These are phyloP conservation scores for Paraphoma chrysanthemicola DNA, from an alignment of 2,329 filamentous ascomycete genomes.

Conservation along the genomic window DNA sequence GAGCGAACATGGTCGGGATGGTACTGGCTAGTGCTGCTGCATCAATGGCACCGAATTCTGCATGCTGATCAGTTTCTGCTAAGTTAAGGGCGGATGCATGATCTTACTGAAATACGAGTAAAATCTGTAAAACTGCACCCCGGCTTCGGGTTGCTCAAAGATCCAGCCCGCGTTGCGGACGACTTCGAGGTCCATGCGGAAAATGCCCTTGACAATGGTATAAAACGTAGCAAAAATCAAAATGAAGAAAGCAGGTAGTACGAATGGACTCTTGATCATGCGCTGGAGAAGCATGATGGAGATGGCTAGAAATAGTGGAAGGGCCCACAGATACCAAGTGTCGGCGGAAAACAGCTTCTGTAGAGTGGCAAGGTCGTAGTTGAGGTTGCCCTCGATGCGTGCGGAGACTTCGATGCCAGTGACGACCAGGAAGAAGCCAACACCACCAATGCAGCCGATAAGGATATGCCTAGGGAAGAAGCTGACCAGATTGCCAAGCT, in stretches of 20 bases:
- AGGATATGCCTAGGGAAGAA: conserved; percentile 97
- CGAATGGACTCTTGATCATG: conserved; percentile 79
- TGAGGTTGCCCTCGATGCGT: conserved; percentile 81
- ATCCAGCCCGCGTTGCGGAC: conserved; percentile 85
- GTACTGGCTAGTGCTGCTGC: conserved; percentile 85
- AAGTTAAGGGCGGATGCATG: background rate
- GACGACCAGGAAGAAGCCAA: conserved; percentile 91
- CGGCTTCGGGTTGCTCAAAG: conserved; percentile 82
- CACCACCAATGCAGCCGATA: conserved; percentile 95
- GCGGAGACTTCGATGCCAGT: conserved; percentile 95
- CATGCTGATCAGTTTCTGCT: conserved; percentile 1
- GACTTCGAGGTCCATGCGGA: conserved; percentile 69
- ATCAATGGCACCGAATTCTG: conserved; percentile 81
- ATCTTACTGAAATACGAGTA: conserved; percentile 91
- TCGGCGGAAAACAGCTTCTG: conserved; percentile 74
- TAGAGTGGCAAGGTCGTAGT: conserved; percentile 80
- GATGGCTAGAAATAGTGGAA: conserved; percentile 78
- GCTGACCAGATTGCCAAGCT: conserved; percentile 88
- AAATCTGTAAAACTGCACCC: conserved; percentile 96
- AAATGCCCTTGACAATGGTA: conserved; percentile 73
- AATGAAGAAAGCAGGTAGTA: conserved; percentile 87
- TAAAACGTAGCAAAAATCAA: conserved; percentile 79
- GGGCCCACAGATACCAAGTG: conserved; percentile 81
- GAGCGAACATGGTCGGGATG: conserved; percentile 91
- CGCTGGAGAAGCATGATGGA: conserved; percentile 78